phyloP scores from a whole-genome alignment of 495 filamentous ascomycete species.

The Emericellopsis terricola region DNA sequence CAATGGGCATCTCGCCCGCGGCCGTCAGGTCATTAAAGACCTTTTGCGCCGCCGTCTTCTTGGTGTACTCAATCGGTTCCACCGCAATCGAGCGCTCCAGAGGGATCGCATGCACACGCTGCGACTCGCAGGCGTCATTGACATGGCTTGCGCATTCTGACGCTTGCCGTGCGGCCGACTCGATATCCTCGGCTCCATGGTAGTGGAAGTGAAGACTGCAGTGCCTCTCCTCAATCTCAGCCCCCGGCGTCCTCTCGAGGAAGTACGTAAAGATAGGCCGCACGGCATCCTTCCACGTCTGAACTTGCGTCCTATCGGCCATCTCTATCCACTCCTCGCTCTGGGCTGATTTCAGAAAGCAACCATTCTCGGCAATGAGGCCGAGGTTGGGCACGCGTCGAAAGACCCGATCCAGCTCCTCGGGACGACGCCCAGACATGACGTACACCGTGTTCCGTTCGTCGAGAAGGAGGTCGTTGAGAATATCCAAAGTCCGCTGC shows the following conservation, averaged over 20 bases:
- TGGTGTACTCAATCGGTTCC: slow-evolving; percentile 65
- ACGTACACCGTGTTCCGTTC: slow-evolving; percentile 74
- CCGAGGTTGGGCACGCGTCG: slow-evolving; percentile 59
- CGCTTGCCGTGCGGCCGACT: slow-evolving; percentile 54
- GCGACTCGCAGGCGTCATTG: slow-evolving; percentile 72
- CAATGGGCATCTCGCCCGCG: slow-evolving; percentile 29
- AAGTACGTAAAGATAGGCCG: slow-evolving; percentile 68
- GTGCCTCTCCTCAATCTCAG: slow-evolving; percentile 68
- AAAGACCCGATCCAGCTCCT: slow-evolving; percentile 78
- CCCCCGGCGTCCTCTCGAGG: slow-evolving; percentile 69
- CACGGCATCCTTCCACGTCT: slow-evolving; percentile 62
- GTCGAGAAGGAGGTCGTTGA: slow-evolving; percentile 65
- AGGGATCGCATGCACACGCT: slow-evolving; percentile 71
- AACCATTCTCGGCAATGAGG: slow-evolving; percentile 84
- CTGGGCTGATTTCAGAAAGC: slow-evolving; percentile 60
- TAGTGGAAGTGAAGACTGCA: slow-evolving; percentile 83
- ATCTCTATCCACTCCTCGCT: slow-evolving; percentile 52
- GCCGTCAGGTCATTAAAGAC: slow-evolving; percentile 38
- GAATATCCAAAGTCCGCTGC: slow-evolving; percentile 51
- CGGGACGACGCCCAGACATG: slow-evolving; percentile 70
- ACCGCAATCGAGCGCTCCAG: slow-evolving; percentile 59
- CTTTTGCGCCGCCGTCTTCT: slow-evolving; percentile 56
- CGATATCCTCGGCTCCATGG: slow-evolving; percentile 57
- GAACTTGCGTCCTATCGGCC: slow-evolving; percentile 45
- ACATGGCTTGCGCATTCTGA: slow-evolving; percentile 81